A percentile compares a stretch with the other conserved stretches of the same genome.
These are phyloP conservation scores for Eucalyptus brandiana DNA, from an alignment of 345 rosid genomes.

Conservation along the genomic window DNA sequence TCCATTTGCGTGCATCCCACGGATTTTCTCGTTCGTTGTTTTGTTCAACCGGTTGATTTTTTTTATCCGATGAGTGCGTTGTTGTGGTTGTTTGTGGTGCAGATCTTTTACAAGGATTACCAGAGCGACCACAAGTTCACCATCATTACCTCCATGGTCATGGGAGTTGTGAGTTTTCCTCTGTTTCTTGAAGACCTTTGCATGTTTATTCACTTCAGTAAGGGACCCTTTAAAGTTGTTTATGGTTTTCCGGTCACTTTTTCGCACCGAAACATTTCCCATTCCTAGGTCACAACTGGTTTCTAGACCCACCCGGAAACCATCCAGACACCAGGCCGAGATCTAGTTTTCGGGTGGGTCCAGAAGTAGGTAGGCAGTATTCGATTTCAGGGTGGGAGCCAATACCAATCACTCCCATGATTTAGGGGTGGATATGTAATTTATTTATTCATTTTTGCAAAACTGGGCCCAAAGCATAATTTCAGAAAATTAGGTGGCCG, in stretches of 20 bases:
- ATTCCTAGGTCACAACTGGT: neutral
- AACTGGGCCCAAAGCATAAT: neutral
- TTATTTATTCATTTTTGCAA: neutral
- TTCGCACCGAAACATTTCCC: neutral
- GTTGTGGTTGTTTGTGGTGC: neutral
- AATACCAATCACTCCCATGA: neutral
- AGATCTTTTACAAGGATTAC: conserved; percentile 82
- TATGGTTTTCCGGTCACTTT: neutral
- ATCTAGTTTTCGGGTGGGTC: neutral
- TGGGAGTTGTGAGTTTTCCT: conserved; percentile 37
- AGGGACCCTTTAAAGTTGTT: too few species aligned
- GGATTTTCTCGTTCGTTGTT: neutral
- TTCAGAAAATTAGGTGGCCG: neutral
- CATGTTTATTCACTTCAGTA: neutral
- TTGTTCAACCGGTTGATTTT: neutral
- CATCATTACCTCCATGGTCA: conserved; percentile 49
- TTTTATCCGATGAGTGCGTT: neutral
- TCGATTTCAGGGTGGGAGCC: too few species aligned
- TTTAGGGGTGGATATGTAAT: neutral
- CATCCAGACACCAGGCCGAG: neutral
- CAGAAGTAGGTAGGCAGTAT: neutral
- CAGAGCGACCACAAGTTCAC: conserved; percentile 76
- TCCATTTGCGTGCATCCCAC: neutral
- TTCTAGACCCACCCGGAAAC: neutral
- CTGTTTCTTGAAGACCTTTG: neutral